Conservation (phyloP, 495 filamentous ascomycete species). For the Penicillium salamii region DNA sequence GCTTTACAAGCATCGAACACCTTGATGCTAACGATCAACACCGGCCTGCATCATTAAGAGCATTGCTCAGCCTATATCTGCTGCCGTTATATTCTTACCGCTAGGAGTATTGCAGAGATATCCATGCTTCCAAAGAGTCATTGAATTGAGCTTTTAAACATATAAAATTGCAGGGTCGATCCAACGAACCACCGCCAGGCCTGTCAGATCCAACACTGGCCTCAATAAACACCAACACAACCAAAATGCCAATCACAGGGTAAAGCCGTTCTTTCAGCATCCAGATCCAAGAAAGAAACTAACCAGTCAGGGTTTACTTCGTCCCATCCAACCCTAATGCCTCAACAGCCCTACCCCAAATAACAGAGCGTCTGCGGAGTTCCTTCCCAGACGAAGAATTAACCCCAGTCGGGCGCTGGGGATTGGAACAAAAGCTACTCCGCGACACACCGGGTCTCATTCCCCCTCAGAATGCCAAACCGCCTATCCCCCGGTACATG, state of each 20-base stretch:
- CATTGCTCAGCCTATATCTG: not conserved
- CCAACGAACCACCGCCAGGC: not conserved
- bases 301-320: slow-evolving; percentile 39
- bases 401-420: slow-evolving; percentile 39
- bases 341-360: slow-evolving; percentile 29
- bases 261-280: slow-evolving; percentile 9
- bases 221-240: not conserved
- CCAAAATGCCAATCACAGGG: slow-evolving; percentile 35
- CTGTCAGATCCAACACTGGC: not conserved
- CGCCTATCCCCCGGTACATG: slow-evolving; percentile 37
- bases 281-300: not conserved
- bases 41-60: no score
- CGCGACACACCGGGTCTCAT: slow-evolving; percentile 46
- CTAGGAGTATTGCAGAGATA: no score
- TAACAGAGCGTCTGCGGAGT: slow-evolving; percentile 43
- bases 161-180: not conserved
- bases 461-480: slow-evolving; percentile 21
- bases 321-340: slow-evolving; percentile 45
- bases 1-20: not conserved
- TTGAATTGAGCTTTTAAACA: not conserved
- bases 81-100: not conserved
- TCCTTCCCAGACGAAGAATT: slow-evolving; percentile 37
- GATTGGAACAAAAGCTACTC: slow-evolving; percentile 45
- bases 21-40: no score
- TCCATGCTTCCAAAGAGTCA: no score